Evolutionary conservation across 1,139 yeast species (phyloP).

Genomic region (Debaryomyces nepalensis): DNA sequence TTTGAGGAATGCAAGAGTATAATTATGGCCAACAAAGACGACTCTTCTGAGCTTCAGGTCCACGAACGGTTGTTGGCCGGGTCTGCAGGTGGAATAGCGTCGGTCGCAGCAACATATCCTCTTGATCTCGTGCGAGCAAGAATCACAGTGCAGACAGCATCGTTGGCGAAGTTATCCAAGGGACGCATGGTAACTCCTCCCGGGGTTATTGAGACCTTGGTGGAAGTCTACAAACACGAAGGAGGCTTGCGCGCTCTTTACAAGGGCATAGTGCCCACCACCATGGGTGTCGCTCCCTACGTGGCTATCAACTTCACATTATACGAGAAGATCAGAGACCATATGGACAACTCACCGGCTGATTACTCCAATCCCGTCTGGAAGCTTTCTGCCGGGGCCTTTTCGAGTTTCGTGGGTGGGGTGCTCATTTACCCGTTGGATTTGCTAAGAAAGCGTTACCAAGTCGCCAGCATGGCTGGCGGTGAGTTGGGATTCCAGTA

Average conservation of each 20-base stretch:
- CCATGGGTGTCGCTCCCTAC: slow-evolving; percentile 94
- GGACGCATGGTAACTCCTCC: slow-evolving; percentile 61
- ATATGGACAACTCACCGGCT: slow-evolving; percentile 40
- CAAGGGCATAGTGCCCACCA: slow-evolving; percentile 86
- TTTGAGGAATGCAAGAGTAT: slow-evolving; percentile 71
- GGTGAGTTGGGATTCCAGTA: slow-evolving; percentile 82
- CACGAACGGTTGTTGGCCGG: slow-evolving; percentile 74
- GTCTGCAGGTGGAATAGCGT: slow-evolving; percentile 76
- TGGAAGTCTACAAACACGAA: slow-evolving; percentile 67
- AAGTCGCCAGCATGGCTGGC: slow-evolving; percentile 84
- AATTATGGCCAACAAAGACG: slow-evolving; percentile 36
- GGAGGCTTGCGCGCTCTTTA: slow-evolving; percentile 83
- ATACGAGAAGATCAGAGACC: slow-evolving; percentile 78
- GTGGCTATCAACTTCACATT: slow-evolving; percentile 92
- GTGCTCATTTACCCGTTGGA: slow-evolving; percentile 90
- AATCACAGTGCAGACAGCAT: slow-evolving; percentile 86
- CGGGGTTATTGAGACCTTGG: slow-evolving; percentile 64
- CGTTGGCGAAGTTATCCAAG: slow-evolving; percentile 54
- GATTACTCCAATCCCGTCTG: slow-evolving; percentile 52
- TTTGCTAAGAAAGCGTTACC: slow-evolving; percentile 84
- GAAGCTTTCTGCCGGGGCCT: slow-evolving; percentile 80
- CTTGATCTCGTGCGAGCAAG: slow-evolving; percentile 90
- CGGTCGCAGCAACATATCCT: slow-evolving; percentile 89
- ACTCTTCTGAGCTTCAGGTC: slow-evolving; percentile 44
- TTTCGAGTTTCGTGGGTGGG: slow-evolving; percentile 72